Conservation (phyloP, 2,329 filamentous ascomycete species). For the Leptoxyphium fumago region DNA sequence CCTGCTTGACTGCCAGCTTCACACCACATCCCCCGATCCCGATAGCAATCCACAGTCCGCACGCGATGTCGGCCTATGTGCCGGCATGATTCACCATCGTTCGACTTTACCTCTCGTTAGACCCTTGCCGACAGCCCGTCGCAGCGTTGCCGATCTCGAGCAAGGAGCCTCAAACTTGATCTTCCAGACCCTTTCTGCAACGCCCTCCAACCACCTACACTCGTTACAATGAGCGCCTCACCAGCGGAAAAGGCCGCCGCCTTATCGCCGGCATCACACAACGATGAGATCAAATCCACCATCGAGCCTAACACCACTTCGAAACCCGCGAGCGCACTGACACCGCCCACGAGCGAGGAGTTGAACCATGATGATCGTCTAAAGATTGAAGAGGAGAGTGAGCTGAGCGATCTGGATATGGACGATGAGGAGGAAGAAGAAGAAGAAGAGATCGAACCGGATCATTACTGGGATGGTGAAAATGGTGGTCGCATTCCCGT, state of each 20-base stretch:
- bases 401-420: constrained; percentile 33
- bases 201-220: neutral
- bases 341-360: constrained; percentile 38
- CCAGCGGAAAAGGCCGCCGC: constrained; percentile 6
- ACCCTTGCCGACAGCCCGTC: neutral
- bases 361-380: constrained; percentile 26
- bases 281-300: constrained; percentile 11
- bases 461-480: constrained; percentile 60
- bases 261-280: constrained; percentile 10
- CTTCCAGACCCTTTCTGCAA: neutral
- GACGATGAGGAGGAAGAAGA: constrained; percentile 22
- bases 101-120: too few species aligned
- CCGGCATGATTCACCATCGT: neutral
- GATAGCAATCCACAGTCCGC: neutral
- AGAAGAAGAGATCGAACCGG: constrained; percentile 53
- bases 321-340: constrained; percentile 25
- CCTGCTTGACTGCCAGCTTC: too few species aligned
- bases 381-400: constrained; percentile 28
- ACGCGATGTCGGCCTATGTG: neutral
- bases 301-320: constrained; percentile 8
- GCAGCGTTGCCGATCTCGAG: neutral
- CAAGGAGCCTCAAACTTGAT: neutral
- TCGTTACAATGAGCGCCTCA: neutral
- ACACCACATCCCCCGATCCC: too few species aligned
- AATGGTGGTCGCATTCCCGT: constrained; percentile 64